Base-by-base conservation (phyloP, 169 alveolate species). In the Cryptosporidium xiaoi region DNA sequence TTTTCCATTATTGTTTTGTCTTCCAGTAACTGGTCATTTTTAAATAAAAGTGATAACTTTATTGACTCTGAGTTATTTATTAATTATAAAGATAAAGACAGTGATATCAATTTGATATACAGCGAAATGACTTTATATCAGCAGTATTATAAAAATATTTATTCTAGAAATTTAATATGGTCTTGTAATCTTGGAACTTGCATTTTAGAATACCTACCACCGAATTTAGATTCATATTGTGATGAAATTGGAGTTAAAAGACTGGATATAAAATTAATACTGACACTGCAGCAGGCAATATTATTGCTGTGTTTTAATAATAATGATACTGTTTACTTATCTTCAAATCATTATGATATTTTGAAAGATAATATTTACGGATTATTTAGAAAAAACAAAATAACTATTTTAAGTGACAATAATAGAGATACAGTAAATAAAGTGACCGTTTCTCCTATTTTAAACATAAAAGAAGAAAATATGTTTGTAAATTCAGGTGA, bases 101-200 rank as follows among this genome's bases (percentile, higher is more conserved):
- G 12, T 18, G 83, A 51, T 53, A 33, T 69, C 15, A 31, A 33
- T 29, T 3, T 12, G 15, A 69, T 69, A 29, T 44, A 29, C 10
- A 56, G 51, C 24, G 83, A 69, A 40, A 51, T 69, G 29, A 36
- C 33, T 8, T 64, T 69, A 24, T 69, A 69, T 1, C 68, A 69
- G 40, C 83, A 53, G 20, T 69, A 51, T 40, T 69, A 69, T 69
- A 69, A 60, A 12, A 51, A 69, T 3, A 69, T 69, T 20, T 69
- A 77, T 36, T 56, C 77, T 7, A 77, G 87, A 60, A 77, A 53
- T 56, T 60, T 77, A 56, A 34, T 46, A 29, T 77, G 87, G 87
- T 60, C 87, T 44, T 77, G 20, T 48, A 44, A 5, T 40, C 29
- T 77, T 51, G 87, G 87, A 12, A 77, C 34, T 24, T 56, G 87